A percentile compares a stretch with the other conserved stretches of the same genome.
phyloP scores from a whole-genome alignment of 176 grass and related monocot genomes.

The Carex cristatella region DNA sequence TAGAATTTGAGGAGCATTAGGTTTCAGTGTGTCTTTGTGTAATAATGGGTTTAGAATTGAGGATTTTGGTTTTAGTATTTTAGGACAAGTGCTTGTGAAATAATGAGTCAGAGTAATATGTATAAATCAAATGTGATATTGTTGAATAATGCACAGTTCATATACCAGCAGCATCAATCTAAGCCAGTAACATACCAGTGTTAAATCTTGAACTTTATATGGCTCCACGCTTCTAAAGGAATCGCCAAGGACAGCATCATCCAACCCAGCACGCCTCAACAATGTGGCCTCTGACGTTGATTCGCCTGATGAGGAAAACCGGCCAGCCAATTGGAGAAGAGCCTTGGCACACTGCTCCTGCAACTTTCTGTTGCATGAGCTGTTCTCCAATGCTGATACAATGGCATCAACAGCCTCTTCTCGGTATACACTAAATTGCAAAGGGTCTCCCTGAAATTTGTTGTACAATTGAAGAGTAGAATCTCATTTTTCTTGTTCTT shows the following conservation, averaged over 20 bases:
- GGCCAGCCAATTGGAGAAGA: conserved; percentile 68
- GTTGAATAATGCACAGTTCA: not conserved
- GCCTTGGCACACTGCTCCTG: conserved; percentile 77
- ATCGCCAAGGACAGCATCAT: conserved; percentile 50
- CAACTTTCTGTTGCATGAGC: conserved; percentile 53
- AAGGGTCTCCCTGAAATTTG: conserved; percentile 82
- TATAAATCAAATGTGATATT: not conserved
- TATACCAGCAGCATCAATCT: not conserved
- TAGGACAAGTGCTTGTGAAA: not conserved
- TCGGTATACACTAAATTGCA: conserved; percentile 76
- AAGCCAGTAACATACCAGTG: conserved; percentile 38
- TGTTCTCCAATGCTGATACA: conserved; percentile 50
- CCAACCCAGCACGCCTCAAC: conserved; percentile 72
- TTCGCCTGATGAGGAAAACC: conserved; percentile 71
- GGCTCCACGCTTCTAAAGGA: conserved; percentile 76
- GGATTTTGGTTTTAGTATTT: not conserved
- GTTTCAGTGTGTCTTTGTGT: not conserved
- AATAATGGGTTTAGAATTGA: not conserved
- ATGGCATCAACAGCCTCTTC: conserved; percentile 82
- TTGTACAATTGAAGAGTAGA: not conserved
- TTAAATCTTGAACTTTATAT: conserved; percentile 46
- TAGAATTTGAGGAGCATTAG: not conserved
- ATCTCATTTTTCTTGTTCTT: not conserved
- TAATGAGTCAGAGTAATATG: not conserved
- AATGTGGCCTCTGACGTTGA: conserved; percentile 69